Conservation (phyloP, 2,329 filamentous ascomycete species). For the Paracorniculantispora psalliotae region DNA sequence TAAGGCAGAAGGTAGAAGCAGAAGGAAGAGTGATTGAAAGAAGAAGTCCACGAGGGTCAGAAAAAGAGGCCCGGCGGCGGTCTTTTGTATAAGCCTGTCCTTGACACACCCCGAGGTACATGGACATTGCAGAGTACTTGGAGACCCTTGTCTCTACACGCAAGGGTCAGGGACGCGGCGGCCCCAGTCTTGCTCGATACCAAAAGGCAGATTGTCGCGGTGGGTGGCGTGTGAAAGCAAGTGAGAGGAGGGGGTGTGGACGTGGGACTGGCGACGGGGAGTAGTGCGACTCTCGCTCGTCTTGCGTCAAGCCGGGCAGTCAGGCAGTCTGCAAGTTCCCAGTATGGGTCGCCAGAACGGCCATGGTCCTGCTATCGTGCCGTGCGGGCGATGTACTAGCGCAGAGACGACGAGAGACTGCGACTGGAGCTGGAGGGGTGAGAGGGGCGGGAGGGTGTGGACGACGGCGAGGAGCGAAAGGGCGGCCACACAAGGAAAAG, state of each 20-base stretch:
- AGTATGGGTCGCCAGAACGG: background rate
- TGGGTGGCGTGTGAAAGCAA: background rate
- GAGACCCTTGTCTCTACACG: slow-evolving; percentile 3
- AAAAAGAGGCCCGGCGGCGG: slow-evolving; percentile 8
- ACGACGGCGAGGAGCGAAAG: background rate
- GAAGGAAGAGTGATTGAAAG: background rate
- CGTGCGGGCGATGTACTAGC: slow-evolving; percentile 9
- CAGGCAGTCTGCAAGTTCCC: slow-evolving; percentile 5
- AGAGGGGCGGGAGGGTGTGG: background rate
- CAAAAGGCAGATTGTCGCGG: background rate
- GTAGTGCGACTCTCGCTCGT: slow-evolving; percentile 1
- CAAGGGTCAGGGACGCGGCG: no score
- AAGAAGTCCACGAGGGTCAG: slow-evolving; percentile 1
- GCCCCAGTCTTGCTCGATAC: no score
- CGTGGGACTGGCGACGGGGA: background rate
- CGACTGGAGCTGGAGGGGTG: background rate
- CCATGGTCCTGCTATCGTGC: background rate
- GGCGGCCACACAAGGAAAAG: background rate
- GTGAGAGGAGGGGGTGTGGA: background rate
- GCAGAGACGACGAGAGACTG: background rate
- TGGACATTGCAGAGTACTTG: background rate
- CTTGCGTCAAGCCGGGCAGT: background rate
- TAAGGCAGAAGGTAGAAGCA: slow-evolving; percentile 2
- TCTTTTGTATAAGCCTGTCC: slow-evolving; percentile 11
- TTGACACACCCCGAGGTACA: no score